Conservation (phyloP, 1,284 basidiomycete species). For the Neotropicomus parvogracilis region DNA sequence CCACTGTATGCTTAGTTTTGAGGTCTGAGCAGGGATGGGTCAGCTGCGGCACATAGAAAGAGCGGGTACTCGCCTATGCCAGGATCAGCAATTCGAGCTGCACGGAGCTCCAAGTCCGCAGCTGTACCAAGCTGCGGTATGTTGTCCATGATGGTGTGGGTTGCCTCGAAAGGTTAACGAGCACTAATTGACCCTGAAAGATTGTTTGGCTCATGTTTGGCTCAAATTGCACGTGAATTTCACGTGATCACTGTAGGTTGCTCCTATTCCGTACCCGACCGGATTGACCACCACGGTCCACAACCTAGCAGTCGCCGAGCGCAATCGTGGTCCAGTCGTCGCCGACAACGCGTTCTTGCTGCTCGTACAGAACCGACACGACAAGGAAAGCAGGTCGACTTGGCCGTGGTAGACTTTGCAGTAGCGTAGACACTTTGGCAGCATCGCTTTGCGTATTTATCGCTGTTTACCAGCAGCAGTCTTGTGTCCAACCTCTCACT, state of each 20-base stretch:
- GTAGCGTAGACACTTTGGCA: too few relatives aligned
- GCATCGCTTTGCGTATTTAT: constrained; percentile 24
- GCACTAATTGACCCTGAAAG: constrained; percentile 30
- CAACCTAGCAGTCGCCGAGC: too few relatives aligned
- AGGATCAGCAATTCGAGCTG: constrained; percentile 70
- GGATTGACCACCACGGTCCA: too few relatives aligned
- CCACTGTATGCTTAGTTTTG: constrained; percentile 64
- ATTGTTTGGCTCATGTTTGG: constrained; percentile 34
- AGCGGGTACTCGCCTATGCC: constrained; percentile 49
- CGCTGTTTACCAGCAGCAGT: constrained; percentile 14
- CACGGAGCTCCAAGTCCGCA: constrained; percentile 64
- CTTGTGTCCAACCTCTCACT: not conserved
- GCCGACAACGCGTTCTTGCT: too few relatives aligned
- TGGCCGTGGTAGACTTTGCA: too few relatives aligned
- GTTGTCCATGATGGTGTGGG: constrained; percentile 39
- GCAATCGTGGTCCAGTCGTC: too few relatives aligned
- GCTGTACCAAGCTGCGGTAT: constrained; percentile 45
- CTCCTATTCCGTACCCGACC: not conserved
- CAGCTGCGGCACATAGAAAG: not conserved
- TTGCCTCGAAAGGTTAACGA: not conserved
- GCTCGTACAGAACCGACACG: too few relatives aligned
- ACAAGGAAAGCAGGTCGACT: too few relatives aligned
- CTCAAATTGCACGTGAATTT: constrained; percentile 24
- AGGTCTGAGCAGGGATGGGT: constrained; percentile 49
- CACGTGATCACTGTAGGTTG: constrained; percentile 22